Evolutionary conservation across 495 filamentous ascomycete species (phyloP).

Genomic region (Physcia stellaris): DNA sequence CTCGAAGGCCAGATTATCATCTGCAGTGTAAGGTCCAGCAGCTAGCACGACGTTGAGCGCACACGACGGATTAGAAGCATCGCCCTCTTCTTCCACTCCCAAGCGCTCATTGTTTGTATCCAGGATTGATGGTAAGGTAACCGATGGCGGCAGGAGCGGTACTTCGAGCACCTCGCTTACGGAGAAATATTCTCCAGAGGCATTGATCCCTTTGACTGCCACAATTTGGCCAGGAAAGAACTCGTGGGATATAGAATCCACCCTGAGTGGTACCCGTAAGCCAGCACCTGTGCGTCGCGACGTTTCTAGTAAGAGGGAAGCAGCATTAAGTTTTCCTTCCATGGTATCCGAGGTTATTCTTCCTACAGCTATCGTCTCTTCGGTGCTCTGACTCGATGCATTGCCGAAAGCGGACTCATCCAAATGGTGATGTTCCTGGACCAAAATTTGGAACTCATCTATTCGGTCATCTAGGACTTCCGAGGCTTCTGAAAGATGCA

Average conservation of each 20-base stretch:
- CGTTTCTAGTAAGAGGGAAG: slow-evolving; percentile 76
- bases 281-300: slow-evolving; percentile 77
- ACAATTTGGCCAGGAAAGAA: slow-evolving; percentile 96
- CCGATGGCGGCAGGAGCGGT: slow-evolving; percentile 56
- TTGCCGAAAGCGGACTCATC: slow-evolving; percentile 78
- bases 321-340: slow-evolving; percentile 70
- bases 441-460: slow-evolving; percentile 62
- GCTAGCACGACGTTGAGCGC: slow-evolving; percentile 66
- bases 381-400: slow-evolving; percentile 67
- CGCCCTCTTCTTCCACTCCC: slow-evolving; percentile 45
- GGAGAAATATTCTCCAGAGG: slow-evolving; percentile 69
- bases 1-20: slow-evolving; percentile 82
- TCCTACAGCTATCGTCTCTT: slow-evolving; percentile 79
- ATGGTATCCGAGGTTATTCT: slow-evolving; percentile 75
- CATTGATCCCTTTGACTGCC: slow-evolving; percentile 73
- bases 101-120: slow-evolving; percentile 53
- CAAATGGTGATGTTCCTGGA: slow-evolving; percentile 62
- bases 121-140: slow-evolving; percentile 45
- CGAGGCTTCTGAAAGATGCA: slow-evolving; percentile 83
- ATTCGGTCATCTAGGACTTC: slow-evolving; percentile 92
- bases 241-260: slow-evolving; percentile 57
- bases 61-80: slow-evolving; percentile 34
- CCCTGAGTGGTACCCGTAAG: slow-evolving; percentile 61
- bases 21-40: slow-evolving; percentile 80
- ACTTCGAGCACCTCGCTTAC: slow-evolving; percentile 63